Evolutionary conservation across 176 grass and related monocot species (phyloP).

Genomic region (Triticum monococcum): DNA sequence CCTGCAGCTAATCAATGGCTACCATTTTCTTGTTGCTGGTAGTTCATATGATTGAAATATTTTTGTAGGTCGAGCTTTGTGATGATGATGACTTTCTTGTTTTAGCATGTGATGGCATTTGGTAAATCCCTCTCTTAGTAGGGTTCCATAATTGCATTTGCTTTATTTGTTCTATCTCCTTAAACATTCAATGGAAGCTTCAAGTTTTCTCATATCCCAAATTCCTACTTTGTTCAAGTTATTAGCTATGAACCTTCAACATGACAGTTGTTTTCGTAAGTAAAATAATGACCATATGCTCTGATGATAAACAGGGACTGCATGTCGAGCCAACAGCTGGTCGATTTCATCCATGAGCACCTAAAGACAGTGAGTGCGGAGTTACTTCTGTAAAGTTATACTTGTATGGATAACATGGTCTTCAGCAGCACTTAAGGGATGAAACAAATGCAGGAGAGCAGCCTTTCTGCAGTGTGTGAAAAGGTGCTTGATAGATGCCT

Average conservation of each 20-base stretch:
- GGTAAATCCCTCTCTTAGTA: conserved; percentile 45
- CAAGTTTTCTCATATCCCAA: background rate
- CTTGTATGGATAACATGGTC: background rate
- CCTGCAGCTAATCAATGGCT: background rate
- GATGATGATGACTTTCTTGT: conserved; percentile 93
- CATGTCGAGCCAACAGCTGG: conserved; percentile 86
- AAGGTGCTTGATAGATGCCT: conserved; percentile 85
- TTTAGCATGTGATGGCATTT: conserved; percentile 96
- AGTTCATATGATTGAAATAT: conserved; percentile 16
- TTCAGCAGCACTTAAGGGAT: background rate
- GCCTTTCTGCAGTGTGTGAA: conserved; percentile 74
- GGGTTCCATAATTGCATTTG: background rate
- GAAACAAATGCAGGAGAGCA: conserved; percentile 60
- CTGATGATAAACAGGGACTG: conserved; percentile 62
- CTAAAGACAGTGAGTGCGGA: conserved; percentile 65
- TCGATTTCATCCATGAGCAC: conserved; percentile 86
- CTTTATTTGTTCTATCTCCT: background rate
- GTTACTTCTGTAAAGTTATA: background rate
- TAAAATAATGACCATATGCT: background rate
- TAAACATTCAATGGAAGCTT: background rate
- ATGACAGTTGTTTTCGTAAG: background rate
- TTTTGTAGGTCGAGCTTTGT: conserved; percentile 74
- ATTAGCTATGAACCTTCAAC: background rate
- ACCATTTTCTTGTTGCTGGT: background rate
- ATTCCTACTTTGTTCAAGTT: background rate